Evolutionary conservation across 139 green algal genomes (phyloP), one percentile per base, ranked within the genome.

Genomic region (Mychonastes homosphaera): DNA sequence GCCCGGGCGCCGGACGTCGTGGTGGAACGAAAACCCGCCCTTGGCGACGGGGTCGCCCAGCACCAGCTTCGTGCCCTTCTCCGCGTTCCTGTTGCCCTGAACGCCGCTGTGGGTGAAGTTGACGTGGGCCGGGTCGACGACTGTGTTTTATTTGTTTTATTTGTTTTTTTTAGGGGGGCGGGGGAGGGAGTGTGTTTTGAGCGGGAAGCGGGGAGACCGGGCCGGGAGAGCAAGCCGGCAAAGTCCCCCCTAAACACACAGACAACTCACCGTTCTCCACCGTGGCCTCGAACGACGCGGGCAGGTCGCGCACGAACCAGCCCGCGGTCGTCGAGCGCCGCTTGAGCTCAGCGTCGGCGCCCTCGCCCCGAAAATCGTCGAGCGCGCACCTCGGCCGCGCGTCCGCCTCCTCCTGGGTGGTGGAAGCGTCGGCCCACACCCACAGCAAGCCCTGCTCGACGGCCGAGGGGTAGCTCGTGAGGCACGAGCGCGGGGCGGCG

Each of bases 361-460:
- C n/a, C n/a, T n/a, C n/a, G n/a, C n/a, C n/a, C n/a, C n/a, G n/a
- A n/a, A n/a, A n/a, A n/a, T n/a, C n/a, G n/a, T n/a, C n/a, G n/a
- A n/a, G n/a, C n/a, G n/a, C n/a, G n/a, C n/a, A n/a, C n/a, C n/a
- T n/a, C n/a, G n/a, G n/a, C n/a, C n/a, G n/a, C n/a, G n/a, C n/a
- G n/a, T n/a, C n/a, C n/a, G n/a, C n/a, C n/a, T n/a, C n/a, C n/a
- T n/a, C n/a, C n/a, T n/a, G n/a, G n/a, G n/a, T n/a, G n/a, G n/a
- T n/a, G 10, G 41, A 39, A 6, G 57, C 19, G 3, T 79, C 62
- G 5, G 65, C 59, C 67, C 67, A 84, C 38, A 81, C 73, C 61
- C 64, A 84, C 53, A 84, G 46, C 64, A 84, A 43, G 4, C 67
- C 63, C 13, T 74, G 35, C 21, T 58, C 15, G 9, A 53, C 26